Evolutionary conservation across 106 monocot genomes (phyloP), one percentile per base, ranked within the genome.

Genomic region (Cymbidium sinense): DNA sequence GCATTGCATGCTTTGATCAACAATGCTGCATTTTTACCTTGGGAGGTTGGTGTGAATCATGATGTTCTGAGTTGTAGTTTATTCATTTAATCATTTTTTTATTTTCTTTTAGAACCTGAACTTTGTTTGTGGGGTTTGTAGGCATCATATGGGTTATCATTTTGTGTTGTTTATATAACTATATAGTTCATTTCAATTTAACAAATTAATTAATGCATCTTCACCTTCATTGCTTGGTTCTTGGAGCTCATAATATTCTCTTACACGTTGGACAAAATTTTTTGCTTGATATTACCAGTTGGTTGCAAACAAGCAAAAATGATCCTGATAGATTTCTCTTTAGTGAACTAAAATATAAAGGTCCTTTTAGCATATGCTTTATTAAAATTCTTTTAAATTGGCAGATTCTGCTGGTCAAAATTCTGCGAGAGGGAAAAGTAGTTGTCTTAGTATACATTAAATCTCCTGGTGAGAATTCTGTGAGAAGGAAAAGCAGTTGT

Each of bases 11-110:
- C 81, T 80, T 81, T 98, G 73, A 92, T 98, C 77, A 98, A 98
- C 72, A 98, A 98, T 83, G 98, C 94, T 74, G 98, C 52, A 99
- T 99, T 77, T 99, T 99, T 62, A 31, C 88, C 71, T 88, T 94
- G 34, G 92, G 98, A 94, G n/a, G n/a, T n/a, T n/a, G n/a, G n/a
- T n/a, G n/a, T n/a, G n/a, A n/a, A n/a, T n/a, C n/a, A n/a, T n/a
- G n/a, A n/a, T n/a, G n/a, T n/a, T n/a, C n/a, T n/a, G n/a, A n/a
- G n/a, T n/a, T n/a, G n/a, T n/a, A n/a, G 94, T 94, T 99, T 11
- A 28, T 64, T 25, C 25, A 28, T 64, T 64, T 64, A 30, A 11
- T 64, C 2, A 64, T 64, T 54, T 54, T 27, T 64, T 5, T n/a
- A n/a, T 34, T 23, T 12, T 70, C 33, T 31, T 70, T 31, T 34